These are phyloP conservation scores for Cucurbita moschata DNA, from an alignment of 306 rosid genomes.

Conservation along the genomic window DNA sequence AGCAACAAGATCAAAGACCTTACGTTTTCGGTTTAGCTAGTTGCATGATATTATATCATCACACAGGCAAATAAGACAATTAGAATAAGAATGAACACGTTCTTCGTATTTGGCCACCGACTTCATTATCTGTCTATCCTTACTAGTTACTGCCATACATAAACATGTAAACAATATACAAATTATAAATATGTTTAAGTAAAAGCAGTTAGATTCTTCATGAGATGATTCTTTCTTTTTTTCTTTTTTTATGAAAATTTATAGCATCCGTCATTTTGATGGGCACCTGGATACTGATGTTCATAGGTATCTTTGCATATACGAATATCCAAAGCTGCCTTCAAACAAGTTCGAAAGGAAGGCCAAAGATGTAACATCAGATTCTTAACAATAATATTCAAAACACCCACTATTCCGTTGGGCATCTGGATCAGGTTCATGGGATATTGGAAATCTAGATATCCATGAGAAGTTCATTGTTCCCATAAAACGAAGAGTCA, in stretches of 20 bases:
- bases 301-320: background rate
- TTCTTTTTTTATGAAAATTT: background rate
- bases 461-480: background rate
- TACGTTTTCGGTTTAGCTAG: background rate
- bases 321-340: background rate
- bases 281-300: background rate
- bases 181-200: background rate
- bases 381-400: background rate
- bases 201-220: background rate
- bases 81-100: background rate
- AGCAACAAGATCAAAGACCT: background rate
- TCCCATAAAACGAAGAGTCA: background rate
- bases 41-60: background rate
- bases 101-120: background rate
- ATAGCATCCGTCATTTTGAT: background rate
- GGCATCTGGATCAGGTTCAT: background rate
- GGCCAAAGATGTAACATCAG: background rate
- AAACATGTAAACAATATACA: background rate
- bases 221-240: background rate
- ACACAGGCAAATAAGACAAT: background rate
- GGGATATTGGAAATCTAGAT: background rate
- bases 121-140: background rate
- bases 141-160: background rate
- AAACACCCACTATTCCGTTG: background rate
- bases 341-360: background rate